Percentiles rank a stretch among this genome's conserved stretches.
Evolutionary conservation across 306 rosid genomes (phyloP).

Genomic region (Cucumis melo): DNA sequence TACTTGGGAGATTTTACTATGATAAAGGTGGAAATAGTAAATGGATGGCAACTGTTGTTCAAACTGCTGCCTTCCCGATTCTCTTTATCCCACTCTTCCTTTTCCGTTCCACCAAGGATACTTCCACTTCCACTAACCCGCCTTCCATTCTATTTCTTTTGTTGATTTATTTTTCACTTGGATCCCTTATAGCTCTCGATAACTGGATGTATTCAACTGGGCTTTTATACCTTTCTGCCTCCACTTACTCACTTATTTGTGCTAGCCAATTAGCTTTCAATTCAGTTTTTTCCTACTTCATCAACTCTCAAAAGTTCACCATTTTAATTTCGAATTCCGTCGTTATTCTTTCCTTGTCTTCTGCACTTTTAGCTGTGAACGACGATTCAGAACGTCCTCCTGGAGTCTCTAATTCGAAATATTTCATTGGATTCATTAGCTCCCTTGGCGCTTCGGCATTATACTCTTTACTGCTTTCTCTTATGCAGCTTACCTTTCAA

Average conservation of each 20-base stretch:
- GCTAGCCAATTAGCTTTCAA: constrained; percentile 83
- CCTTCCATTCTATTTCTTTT: constrained; percentile 27
- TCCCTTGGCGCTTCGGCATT: constrained; percentile 71
- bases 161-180: constrained; percentile 43
- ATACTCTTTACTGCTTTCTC: constrained; percentile 72
- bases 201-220: constrained; percentile 73
- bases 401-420: constrained; percentile 30
- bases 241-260: constrained; percentile 77
- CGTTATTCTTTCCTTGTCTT: constrained; percentile 48
- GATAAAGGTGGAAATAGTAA: constrained; percentile 82
- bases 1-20: constrained; percentile 82
- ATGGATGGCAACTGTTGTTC: constrained; percentile 92
- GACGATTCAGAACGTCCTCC: constrained; percentile 43
- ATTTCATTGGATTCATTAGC: constrained; percentile 49
- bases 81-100: constrained; percentile 44
- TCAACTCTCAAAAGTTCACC: constrained; percentile 82
- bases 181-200: constrained; percentile 54
- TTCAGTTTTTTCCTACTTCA: constrained; percentile 68
- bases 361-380: constrained; percentile 62
- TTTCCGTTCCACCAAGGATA: constrained; percentile 26
- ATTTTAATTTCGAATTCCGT: constrained; percentile 54
- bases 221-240: constrained; percentile 76
- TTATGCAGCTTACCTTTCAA: constrained; percentile 74
- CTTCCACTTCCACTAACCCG: constrained; percentile 18
- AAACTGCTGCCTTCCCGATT: constrained; percentile 69